Percentiles rank a stretch among this genome's conserved stretches.
Evolutionary conservation across 2,329 filamentous ascomycete species (phyloP).

Genomic region (Gremmenia infestans): DNA sequence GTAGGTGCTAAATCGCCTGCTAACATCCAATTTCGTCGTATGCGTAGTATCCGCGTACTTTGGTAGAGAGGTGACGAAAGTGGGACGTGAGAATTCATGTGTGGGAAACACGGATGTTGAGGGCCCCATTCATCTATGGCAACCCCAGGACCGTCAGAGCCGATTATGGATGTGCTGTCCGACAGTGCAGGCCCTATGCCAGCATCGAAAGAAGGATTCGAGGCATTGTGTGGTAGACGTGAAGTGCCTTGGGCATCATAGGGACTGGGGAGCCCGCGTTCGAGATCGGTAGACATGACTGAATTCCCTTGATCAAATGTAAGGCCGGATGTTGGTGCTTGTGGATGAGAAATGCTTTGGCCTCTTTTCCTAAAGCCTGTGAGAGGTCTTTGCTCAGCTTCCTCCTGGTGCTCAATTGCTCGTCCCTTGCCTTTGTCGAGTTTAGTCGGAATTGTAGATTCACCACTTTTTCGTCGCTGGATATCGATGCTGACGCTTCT

Average conservation of each 20-base stretch:
- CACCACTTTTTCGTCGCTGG: conserved; percentile 25
- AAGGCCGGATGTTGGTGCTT: conserved; percentile 16
- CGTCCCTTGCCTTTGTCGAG: conserved; percentile 29
- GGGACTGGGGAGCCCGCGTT: conserved; percentile 24
- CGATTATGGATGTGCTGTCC: conserved; percentile 31
- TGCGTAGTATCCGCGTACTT: conserved; percentile 83
- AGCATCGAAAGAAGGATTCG: conserved; percentile 21
- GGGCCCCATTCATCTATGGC: conserved; percentile 80
- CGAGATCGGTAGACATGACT: conserved; percentile 28
- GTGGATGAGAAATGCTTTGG: conserved; percentile 12
- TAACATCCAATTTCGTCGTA: conserved; percentile 86
- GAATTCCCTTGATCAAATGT: conserved; percentile 22
- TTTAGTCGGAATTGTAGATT: conserved; percentile 15
- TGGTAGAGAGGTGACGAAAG: conserved; percentile 67
- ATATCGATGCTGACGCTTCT: conserved; percentile 31
- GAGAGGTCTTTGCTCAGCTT: conserved; percentile 7
- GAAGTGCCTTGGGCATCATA: conserved; percentile 23
- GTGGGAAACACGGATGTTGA: conserved; percentile 89
- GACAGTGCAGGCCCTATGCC: conserved; percentile 30
- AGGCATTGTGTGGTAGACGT: conserved; percentile 22
- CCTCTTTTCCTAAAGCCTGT: conserved; percentile 16
- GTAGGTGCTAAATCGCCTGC: conserved; percentile 86
- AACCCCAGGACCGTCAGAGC: conserved; percentile 40
- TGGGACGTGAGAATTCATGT: conserved; percentile 87
- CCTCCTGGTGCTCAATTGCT: conserved; percentile 18